These are phyloP conservation scores for Penicillium tannophilum DNA, from an alignment of 495 filamentous ascomycete species.

Conservation along the genomic window DNA sequence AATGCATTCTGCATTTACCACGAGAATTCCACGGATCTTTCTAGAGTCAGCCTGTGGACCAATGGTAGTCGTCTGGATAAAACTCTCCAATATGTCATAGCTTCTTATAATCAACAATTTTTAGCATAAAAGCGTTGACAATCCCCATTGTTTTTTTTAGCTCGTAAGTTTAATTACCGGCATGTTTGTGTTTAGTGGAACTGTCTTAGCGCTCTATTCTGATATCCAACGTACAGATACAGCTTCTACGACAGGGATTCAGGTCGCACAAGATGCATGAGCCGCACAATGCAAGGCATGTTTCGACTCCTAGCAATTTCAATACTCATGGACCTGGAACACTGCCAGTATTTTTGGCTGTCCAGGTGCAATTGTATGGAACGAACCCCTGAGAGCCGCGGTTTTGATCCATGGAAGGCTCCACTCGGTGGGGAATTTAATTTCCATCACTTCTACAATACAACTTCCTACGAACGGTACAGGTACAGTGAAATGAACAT, in stretches of 20 bases:
- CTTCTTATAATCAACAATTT: background rate
- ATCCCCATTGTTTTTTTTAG: slow-evolving; percentile 13
- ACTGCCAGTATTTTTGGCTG: background rate
- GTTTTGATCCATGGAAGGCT: slow-evolving; percentile 9
- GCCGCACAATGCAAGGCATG: slow-evolving; percentile 13
- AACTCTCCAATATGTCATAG: background rate
- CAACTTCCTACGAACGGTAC: too few species aligned
- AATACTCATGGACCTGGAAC: too few species aligned
- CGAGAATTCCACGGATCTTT: too few species aligned
- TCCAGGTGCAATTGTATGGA: background rate
- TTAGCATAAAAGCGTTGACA: background rate
- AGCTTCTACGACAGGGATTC: background rate
- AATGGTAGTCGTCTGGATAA: too few species aligned
- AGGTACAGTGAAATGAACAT: background rate
- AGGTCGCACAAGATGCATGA: background rate
- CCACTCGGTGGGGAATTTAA: slow-evolving; percentile 29
- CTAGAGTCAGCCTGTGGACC: too few species aligned
- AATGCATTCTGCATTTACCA: too few species aligned
- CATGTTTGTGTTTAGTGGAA: slow-evolving; percentile 1
- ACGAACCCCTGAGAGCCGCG: slow-evolving; percentile 34
- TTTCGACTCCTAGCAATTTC: background rate
- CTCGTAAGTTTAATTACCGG: slow-evolving; percentile 5
- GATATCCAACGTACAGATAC: background rate
- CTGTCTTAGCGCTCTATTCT: background rate
- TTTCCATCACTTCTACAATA: slow-evolving; percentile 5